Evolutionary conservation across 2,329 filamentous ascomycete genomes (phyloP).

Genomic region (Nothophaeocryptopus gaeumannii): DNA sequence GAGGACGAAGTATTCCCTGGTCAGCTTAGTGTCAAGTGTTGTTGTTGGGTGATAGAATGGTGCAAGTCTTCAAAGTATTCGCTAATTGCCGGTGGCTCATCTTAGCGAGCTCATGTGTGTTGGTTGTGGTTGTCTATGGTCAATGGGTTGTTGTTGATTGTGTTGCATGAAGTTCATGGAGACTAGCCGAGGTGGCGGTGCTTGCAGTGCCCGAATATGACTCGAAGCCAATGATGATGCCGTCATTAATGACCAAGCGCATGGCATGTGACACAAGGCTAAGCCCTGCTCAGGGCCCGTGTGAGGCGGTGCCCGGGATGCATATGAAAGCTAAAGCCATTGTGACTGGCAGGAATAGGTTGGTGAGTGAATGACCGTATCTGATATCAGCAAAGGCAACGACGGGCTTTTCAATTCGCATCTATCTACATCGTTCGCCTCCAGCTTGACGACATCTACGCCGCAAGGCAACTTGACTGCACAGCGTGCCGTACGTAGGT

Average conservation of each 20-base stretch:
- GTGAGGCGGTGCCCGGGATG: neutral
- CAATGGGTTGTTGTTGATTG: constrained; percentile 4
- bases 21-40: constrained; percentile 22
- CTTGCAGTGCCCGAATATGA: neutral
- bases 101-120: constrained; percentile 14
- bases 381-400: neutral
- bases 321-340: constrained; percentile 2
- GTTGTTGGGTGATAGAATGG: constrained; percentile 31
- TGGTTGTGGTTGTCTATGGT: constrained; percentile 2
- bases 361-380: constrained; percentile 4
- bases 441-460: neutral
- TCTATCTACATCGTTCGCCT: neutral
- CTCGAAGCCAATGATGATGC: no score
- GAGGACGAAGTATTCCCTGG: neutral
- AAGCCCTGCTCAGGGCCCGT: neutral
- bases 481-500: constrained; percentile 13
- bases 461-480: constrained; percentile 17
- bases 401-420: neutral
- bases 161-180: constrained; percentile 2
- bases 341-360: neutral
- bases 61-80: constrained; percentile 20
- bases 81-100: constrained; percentile 21
- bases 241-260: no score
- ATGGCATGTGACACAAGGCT: no score
- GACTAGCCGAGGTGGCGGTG: neutral